Evolutionary conservation across 306 rosid species (phyloP).

Genomic region (Glycyrrhiza uralensis): DNA sequence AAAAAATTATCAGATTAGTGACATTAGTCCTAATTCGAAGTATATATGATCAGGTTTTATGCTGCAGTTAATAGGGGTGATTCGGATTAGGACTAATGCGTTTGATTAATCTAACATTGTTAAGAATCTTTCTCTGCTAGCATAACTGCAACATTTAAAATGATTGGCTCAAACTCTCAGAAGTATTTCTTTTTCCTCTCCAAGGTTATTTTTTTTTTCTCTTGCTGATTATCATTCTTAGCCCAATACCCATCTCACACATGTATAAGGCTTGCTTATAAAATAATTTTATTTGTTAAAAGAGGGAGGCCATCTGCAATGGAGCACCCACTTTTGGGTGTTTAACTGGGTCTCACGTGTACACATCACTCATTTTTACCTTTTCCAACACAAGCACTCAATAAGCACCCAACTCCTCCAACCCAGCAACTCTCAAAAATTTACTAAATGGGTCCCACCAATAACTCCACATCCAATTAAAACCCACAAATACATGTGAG

Average conservation of each 20-base stretch:
- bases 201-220: neutral
- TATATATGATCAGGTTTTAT: constrained; percentile 19
- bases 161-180: neutral
- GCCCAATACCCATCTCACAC: neutral
- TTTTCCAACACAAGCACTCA: too few species aligned
- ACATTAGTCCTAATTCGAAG: neutral
- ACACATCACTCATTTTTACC: too few species aligned
- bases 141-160: neutral
- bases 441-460: too few species aligned
- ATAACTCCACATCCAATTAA: too few species aligned
- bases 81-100: too few species aligned
- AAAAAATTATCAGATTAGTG: neutral
- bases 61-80: neutral
- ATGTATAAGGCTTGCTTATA: neutral
- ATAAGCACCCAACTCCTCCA: too few species aligned
- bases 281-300: neutral
- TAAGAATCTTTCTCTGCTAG: constrained; percentile 15
- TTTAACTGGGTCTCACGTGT: too few species aligned
- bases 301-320: too few species aligned
- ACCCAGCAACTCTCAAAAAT: too few species aligned
- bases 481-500: too few species aligned
- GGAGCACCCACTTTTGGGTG: too few species aligned
- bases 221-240: neutral
- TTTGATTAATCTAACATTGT: neutral
- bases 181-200: neutral